A percentile compares a stretch with the other conserved stretches of the same genome.
Evolutionary conservation across 805 yeast genomes (phyloP).

Genomic region (Yarrowia keelungensis): DNA sequence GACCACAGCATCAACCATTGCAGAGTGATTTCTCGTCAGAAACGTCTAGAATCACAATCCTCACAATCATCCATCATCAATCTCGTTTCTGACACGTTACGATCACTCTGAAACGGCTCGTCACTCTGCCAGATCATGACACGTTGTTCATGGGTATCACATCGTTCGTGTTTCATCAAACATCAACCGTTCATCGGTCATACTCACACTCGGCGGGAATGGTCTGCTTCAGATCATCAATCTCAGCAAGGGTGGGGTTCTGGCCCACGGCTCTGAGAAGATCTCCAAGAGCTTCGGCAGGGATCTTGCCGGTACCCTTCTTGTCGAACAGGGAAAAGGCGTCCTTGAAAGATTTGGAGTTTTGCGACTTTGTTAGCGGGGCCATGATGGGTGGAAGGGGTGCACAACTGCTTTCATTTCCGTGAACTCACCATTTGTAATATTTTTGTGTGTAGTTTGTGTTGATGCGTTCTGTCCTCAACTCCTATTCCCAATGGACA

Average conservation of each 20-base stretch:
- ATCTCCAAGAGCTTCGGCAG: constrained; percentile 86
- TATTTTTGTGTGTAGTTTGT: constrained; percentile 30
- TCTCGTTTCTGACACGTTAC: too few relatives aligned
- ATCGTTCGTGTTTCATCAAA: neutral
- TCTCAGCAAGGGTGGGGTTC: constrained; percentile 94
- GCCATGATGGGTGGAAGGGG: constrained; percentile 19
- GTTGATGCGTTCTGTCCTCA: constrained; percentile 24
- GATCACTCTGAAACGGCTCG: neutral
- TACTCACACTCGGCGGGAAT: constrained; percentile 50
- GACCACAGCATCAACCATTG: neutral
- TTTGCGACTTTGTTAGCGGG: constrained; percentile 39
- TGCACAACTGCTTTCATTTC: constrained; percentile 10
- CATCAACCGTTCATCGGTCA: neutral
- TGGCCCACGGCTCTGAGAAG: constrained; percentile 96
- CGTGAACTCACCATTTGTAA: constrained; percentile 35
- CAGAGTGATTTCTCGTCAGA: too few relatives aligned
- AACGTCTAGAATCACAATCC: too few relatives aligned
- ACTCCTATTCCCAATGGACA: constrained; percentile 38
- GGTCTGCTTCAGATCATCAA: constrained; percentile 61
- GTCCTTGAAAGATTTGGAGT: constrained; percentile 69
- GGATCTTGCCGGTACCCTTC: constrained; percentile 91
- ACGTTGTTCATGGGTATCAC: neutral
- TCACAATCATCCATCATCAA: too few relatives aligned
- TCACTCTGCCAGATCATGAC: neutral
- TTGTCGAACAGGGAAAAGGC: constrained; percentile 97